Evolutionary conservation across 129 eudicot species (phyloP), one percentile per base, ranked within the genome.

Genomic region (Flaveria robusta): DNA sequence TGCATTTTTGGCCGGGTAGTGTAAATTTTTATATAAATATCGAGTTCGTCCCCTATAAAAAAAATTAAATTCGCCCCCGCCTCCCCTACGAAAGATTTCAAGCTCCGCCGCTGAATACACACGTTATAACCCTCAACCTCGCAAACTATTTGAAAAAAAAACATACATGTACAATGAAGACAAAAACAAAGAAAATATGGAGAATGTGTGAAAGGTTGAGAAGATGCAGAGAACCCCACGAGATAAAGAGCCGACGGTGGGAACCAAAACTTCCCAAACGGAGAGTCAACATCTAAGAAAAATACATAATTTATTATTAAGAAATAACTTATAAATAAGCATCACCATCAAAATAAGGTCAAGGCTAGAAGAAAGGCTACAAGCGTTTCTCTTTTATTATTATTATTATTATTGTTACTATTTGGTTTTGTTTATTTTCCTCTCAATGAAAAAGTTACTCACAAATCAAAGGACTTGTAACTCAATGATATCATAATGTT

Each of bases 221-320:
- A 65, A 72, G 51, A 65, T 72, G 18, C 39, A 72, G 18, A 72
- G 79, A 79, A 65, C 69, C 79, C 79, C 79, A 79, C 69, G 18
- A 56, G 24, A 72, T 43, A 72, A 43, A 64, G 16, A 79, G 37
- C 74, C 74, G 49, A 66, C 79, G 70, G 79, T 65, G 60, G 71
- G 78, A 51, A 79, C 39, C 14, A 69, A 66, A 79, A 79, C 39
- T 52, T 79, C 24, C 79, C 66, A 72, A 79, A 47, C 16, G 7
- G 34, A 41, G 29, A 50, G 78, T 79, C 58, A 3, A 37, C 46
- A 46, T 47, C 49, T 56, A 15, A 15, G 50, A 14, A n/a, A 12
- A 27, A 27, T 13, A 56, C 24, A 13, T 23, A 13, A 58, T 41
- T 39, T 73, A 70, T 73, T 19, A 22, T n/a, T n/a, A 67, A 37